Evolutionary conservation across 2,329 filamentous ascomycete genomes (phyloP).

Genomic region (Pyricularia grisea): DNA sequence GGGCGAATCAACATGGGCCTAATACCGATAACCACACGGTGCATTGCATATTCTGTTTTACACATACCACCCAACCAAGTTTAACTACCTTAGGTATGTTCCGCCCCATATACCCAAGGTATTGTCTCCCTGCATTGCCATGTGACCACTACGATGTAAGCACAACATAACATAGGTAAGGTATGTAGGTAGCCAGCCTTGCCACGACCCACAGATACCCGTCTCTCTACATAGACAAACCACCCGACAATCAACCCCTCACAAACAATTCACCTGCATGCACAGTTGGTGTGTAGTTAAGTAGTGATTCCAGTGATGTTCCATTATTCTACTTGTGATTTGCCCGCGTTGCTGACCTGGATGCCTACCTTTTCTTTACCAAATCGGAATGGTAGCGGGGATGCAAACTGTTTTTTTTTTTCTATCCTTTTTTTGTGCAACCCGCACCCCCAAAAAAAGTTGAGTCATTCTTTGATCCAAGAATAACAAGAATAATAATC

Average conservation of each 20-base stretch:
- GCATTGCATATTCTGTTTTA: not conserved
- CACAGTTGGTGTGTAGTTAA: not conserved
- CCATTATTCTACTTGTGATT: not conserved
- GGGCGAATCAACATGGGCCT: not conserved
- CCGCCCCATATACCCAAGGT: not conserved
- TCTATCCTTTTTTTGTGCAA: not conserved
- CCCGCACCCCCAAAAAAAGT: too few species aligned
- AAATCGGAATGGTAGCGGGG: not conserved
- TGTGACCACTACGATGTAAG: not conserved
- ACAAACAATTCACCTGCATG: not conserved
- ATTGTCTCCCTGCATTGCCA: not conserved
- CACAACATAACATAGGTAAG: not conserved
- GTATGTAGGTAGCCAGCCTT: not conserved
- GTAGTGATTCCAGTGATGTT: too few species aligned
- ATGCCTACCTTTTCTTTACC: not conserved
- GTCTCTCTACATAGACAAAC: too few species aligned
- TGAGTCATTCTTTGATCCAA: not conserved
- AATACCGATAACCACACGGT: not conserved
- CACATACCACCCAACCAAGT: not conserved
- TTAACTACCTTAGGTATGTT: not conserved
- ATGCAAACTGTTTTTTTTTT: not conserved
- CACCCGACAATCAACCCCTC: not conserved
- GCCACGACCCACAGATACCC: not conserved
- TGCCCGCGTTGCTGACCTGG: not conserved
- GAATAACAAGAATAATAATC: not conserved